A percentile compares a stretch with the other conserved stretches of the same genome.
phyloP scores from a whole-genome alignment of 805 yeast species.

The Suhomyces emberorum region DNA sequence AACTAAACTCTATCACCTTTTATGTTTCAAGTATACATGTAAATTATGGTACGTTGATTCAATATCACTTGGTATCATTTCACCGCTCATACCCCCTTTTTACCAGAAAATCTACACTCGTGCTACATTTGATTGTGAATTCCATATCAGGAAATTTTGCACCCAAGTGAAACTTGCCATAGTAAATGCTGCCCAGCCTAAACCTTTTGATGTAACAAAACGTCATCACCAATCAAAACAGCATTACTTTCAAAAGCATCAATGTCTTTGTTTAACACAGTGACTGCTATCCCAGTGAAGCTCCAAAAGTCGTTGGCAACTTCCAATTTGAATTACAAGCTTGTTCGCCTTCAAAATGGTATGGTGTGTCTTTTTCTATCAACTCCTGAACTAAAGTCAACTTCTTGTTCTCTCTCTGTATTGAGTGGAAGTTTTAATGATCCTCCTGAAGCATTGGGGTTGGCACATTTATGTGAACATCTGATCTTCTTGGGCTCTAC shows the following conservation, averaged over 20 bases:
- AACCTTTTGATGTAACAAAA: too few species aligned
- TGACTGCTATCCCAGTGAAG: conserved; percentile 7
- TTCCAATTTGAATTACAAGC: conserved; percentile 39
- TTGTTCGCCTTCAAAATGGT: conserved; percentile 63
- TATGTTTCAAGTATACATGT: too few species aligned
- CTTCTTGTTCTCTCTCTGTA: conserved; percentile 71
- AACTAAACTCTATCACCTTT: too few species aligned
- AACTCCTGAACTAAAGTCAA: conserved; percentile 63
- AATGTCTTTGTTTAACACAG: background rate
- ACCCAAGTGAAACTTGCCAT: too few species aligned
- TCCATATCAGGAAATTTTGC: conserved; percentile 1
- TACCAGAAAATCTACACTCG: too few species aligned
- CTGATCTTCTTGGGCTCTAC: conserved; percentile 52
- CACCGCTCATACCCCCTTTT: too few species aligned
- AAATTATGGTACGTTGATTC: too few species aligned
- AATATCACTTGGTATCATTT: too few species aligned
- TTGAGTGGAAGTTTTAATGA: conserved; percentile 81
- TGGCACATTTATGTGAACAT: conserved; percentile 91
- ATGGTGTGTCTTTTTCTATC: conserved; percentile 65
- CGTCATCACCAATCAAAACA: too few species aligned
- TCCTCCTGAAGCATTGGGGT: conserved; percentile 65
- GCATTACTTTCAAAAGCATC: too few species aligned
- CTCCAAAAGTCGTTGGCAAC: conserved; percentile 33
- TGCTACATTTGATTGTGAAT: too few species aligned
- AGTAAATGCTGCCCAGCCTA: too few species aligned